Percentiles rank a stretch among this genome's conserved stretches.
Conservation (phyloP, 1,284 basidiomycete species). For the Trichosporon sp. region DNA sequence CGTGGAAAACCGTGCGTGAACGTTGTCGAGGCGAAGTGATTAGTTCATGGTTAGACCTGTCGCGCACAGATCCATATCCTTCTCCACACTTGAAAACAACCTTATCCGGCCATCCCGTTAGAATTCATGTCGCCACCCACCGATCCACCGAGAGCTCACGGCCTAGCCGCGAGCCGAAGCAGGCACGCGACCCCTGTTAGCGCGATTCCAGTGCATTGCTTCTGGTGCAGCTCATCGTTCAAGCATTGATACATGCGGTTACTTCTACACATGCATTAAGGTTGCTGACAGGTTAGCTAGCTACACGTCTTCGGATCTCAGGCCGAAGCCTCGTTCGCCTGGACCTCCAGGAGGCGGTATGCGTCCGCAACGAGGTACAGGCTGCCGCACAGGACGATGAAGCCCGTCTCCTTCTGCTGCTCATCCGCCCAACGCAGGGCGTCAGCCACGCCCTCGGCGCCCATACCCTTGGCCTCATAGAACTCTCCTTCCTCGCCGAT, state of each 20-base stretch:
- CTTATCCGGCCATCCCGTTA: background rate
- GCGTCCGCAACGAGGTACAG: slow-evolving; percentile 85
- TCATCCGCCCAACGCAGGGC: slow-evolving; percentile 29
- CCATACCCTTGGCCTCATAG: slow-evolving; percentile 11
- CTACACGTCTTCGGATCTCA: background rate
- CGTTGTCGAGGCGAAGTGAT: background rate
- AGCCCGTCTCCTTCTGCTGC: slow-evolving; percentile 40
- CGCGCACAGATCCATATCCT: background rate
- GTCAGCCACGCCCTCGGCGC: slow-evolving; percentile 23
- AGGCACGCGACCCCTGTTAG: background rate
- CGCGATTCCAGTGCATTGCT: background rate
- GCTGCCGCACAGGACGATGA: slow-evolving; percentile 78
- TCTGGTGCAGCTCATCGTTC: background rate
- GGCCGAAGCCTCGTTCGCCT: background rate
- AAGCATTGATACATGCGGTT: background rate
- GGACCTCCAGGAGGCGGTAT: slow-evolving; percentile 56
- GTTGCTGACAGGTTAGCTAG: background rate
- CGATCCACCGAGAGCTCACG: no score
- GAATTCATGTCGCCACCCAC: background rate
- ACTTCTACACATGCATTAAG: background rate
- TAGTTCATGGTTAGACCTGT: background rate
- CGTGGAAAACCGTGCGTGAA: background rate
- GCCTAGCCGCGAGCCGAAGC: background rate
- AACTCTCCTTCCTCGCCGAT: slow-evolving; percentile 26
- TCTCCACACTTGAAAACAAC: background rate